Percentiles rank a stretch among this genome's conserved stretches.
These are phyloP conservation scores for Komagataella phaffii DNA, from an alignment of 805 yeast species.

Conservation along the genomic window DNA sequence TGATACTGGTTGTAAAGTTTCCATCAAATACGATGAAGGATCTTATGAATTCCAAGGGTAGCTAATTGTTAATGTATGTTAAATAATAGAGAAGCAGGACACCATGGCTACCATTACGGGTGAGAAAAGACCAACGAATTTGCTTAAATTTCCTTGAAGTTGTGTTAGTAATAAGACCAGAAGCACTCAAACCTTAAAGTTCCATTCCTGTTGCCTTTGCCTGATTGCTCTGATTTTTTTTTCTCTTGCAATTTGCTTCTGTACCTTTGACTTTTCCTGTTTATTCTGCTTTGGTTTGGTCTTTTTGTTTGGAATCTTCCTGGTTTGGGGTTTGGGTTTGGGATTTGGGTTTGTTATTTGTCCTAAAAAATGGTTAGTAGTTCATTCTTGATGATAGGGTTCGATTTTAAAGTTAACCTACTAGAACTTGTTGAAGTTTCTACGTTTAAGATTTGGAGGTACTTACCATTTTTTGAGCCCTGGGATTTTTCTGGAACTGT, in stretches of 20 bases:
- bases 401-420: neutral
- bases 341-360: neutral
- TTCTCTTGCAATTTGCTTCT: neutral
- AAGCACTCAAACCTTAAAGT: neutral
- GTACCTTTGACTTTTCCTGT: neutral
- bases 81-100: neutral
- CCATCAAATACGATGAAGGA: neutral
- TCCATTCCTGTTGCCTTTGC: neutral
- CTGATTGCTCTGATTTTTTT: neutral
- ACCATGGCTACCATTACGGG: neutral
- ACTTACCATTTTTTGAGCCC: neutral
- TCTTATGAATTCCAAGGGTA: neutral
- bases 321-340: neutral
- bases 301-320: neutral
- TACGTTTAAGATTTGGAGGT: neutral
- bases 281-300: neutral
- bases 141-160: neutral
- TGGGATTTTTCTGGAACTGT: neutral
- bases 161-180: neutral
- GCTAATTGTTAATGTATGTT: neutral
- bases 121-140: neutral
- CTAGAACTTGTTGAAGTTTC: neutral
- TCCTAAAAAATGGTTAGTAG: neutral
- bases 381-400: neutral
- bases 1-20: neutral